Evolutionary conservation across 805 yeast genomes (phyloP).

Genomic region (Schizosaccharomyces cryophilus): DNA sequence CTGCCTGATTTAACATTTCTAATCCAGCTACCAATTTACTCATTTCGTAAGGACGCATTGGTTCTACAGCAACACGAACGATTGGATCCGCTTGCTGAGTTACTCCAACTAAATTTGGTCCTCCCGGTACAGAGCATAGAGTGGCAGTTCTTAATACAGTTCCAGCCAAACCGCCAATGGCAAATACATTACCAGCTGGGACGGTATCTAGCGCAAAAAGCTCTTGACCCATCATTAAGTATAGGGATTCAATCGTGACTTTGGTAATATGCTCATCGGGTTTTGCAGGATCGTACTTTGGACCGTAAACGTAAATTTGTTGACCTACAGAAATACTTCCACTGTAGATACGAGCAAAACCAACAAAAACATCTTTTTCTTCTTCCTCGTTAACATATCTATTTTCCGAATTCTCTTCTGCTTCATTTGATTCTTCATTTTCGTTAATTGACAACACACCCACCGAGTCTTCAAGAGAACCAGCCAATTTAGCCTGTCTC

Average conservation of each 20-base stretch:
- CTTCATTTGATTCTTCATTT: slow-evolving; percentile 21
- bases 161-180: slow-evolving; percentile 74
- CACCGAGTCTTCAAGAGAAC: slow-evolving; percentile 10
- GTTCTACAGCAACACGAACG: slow-evolving; percentile 87
- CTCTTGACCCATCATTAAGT: slow-evolving; percentile 79
- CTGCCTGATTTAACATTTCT: slow-evolving; percentile 58
- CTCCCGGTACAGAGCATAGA: slow-evolving; percentile 30
- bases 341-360: slow-evolving; percentile 69
- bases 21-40: slow-evolving; percentile 55
- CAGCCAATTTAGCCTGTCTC: slow-evolving; percentile 17
- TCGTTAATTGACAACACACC: slow-evolving; percentile 19
- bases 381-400: slow-evolving; percentile 13
- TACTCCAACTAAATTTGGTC: slow-evolving; percentile 57
- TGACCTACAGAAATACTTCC: slow-evolving; percentile 64
- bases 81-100: slow-evolving; percentile 54
- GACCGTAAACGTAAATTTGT: slow-evolving; percentile 52
- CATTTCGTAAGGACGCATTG: slow-evolving; percentile 63
- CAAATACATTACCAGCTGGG: slow-evolving; percentile 88
- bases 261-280: slow-evolving; percentile 31
- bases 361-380: slow-evolving; percentile 44
- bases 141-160: slow-evolving; percentile 73
- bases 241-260: slow-evolving; percentile 43
- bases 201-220: slow-evolving; percentile 51
- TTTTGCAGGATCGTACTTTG: slow-evolving; percentile 52
- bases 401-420: slow-evolving; percentile 22